Conservation (phyloP, 441 rosid species). For the Monsonia emarginata region DNA sequence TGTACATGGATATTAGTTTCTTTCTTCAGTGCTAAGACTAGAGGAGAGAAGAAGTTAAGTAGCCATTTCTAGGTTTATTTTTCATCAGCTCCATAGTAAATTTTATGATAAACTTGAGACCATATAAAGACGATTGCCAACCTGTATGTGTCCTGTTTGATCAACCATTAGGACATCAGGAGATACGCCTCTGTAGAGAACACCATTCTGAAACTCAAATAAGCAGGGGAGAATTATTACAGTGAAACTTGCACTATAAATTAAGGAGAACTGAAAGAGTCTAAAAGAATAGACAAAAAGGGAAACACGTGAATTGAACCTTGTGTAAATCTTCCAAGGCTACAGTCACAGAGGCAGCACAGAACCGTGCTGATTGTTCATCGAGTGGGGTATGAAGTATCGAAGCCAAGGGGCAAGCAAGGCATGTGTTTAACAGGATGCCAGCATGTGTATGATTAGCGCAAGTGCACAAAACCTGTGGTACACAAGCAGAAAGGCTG, state of each 20-base stretch:
- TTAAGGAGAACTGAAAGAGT: conserved; percentile 3
- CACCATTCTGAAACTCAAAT: conserved; percentile 46
- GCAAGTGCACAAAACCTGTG: conserved; percentile 58
- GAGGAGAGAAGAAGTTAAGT: not conserved
- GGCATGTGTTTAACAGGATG: conserved; percentile 56
- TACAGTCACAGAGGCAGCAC: conserved; percentile 60
- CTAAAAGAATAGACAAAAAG: conserved; percentile 4
- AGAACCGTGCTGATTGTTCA: conserved; percentile 62
- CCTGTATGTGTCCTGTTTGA: conserved; percentile 69
- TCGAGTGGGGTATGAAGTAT: conserved; percentile 65
- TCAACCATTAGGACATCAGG: conserved; percentile 79
- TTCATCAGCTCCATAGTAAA: too few species aligned
- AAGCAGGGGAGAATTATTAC: conserved; percentile 1
- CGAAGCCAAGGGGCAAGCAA: conserved; percentile 76
- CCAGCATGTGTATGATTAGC: conserved; percentile 57
- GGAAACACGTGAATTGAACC: conserved; percentile 28
- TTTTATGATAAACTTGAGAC: too few species aligned
- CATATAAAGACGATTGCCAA: conserved; percentile 26
- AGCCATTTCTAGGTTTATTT: not conserved
- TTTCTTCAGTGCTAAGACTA: not conserved
- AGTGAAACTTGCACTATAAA: not conserved
- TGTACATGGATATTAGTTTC: not conserved
- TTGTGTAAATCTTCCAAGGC: conserved; percentile 74
- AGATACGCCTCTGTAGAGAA: conserved; percentile 87
- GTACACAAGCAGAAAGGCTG: conserved; percentile 53